Conservation (phyloP, 768 basidiomycete species). For the Kwoniella newhampshirensis region DNA sequence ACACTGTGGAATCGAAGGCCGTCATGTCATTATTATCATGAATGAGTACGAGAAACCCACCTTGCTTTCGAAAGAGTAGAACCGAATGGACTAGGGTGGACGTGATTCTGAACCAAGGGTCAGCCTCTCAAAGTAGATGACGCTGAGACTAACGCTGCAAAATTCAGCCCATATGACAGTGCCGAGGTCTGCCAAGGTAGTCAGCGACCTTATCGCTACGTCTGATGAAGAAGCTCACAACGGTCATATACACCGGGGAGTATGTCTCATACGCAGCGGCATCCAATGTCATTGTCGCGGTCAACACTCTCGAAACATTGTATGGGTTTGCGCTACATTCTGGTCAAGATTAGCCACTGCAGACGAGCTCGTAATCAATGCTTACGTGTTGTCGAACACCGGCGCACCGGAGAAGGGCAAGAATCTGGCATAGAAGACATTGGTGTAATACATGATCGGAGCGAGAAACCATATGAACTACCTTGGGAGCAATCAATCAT, state of each 20-base stretch:
- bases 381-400: conserved; percentile 25
- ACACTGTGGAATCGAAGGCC: conserved; percentile 47
- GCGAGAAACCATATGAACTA: conserved; percentile 58
- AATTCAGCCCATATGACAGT: conserved; percentile 18
- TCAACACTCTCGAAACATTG: conserved; percentile 26
- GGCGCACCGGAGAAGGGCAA: conserved; percentile 31
- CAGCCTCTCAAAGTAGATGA: background rate
- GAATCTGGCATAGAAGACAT: conserved; percentile 27
- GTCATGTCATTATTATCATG: background rate
- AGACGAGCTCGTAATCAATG: no score
- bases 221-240: conserved; percentile 5
- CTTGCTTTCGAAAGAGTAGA: conserved; percentile 64
- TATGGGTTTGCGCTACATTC: conserved; percentile 6
- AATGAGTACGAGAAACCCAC: background rate
- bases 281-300: conserved; percentile 16
- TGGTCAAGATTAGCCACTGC: no score
- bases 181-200: conserved; percentile 6
- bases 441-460: conserved; percentile 60
- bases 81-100: conserved; percentile 56
- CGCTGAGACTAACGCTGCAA: conserved; percentile 19
- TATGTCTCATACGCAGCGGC: conserved; percentile 21
- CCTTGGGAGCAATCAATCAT: background rate
- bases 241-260: conserved; percentile 16
- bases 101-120: conserved; percentile 25
- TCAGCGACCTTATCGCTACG: background rate